Evolutionary conservation across 139 green algal species (phyloP), one percentile per base, ranked within the genome.

Genomic region (Chlamydomonas sp.): DNA sequence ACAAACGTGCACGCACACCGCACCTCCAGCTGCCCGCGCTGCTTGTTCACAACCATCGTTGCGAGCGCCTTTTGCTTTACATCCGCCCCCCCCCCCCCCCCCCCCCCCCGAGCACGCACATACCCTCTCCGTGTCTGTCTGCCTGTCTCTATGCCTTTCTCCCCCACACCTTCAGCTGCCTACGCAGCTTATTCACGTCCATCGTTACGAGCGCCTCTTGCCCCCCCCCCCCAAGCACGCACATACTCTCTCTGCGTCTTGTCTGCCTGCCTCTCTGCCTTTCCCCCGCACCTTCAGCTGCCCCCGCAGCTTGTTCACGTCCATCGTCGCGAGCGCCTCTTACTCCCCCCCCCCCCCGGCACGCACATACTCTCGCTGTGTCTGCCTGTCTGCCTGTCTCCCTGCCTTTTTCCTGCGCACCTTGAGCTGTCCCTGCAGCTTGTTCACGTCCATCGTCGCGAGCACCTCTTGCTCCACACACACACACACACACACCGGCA

Each of bases 31-130:
- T 13, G 13, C 16, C 43, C 43, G 20, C 43, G 20, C 43, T 26
- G 43, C 43, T 54, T 54, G 43, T 54, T 54, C 16, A 54, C 43
- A 54, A 54, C 43, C 43, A 54, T 54, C 16, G 43, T 54, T 13
- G 43, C 43, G 16, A 54, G 43, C 16, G 43, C 20, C 43, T 54
- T 13, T 20, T 54, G 43, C 43, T 54, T 20, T 20, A 54, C 43
- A 54, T 54, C 43, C 43, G 13, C 43, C 20, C 43, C 43, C 13
- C 43, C 43, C 43, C 43, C 20, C 43, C 43, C 20, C 43, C 43
- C 43, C 43, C 20, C 43, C 20, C 20, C 43, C 43, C 13, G 16
- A 13, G 16, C 43, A 54, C 43, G 16, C 43, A 54, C 13, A 54
- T 20, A 54, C 43, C 43, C 43, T 26, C 43, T n/a, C n/a, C n/a